Conservation (phyloP, 768 basidiomycete genomes). For the Podaxis mareebaensis region DNA sequence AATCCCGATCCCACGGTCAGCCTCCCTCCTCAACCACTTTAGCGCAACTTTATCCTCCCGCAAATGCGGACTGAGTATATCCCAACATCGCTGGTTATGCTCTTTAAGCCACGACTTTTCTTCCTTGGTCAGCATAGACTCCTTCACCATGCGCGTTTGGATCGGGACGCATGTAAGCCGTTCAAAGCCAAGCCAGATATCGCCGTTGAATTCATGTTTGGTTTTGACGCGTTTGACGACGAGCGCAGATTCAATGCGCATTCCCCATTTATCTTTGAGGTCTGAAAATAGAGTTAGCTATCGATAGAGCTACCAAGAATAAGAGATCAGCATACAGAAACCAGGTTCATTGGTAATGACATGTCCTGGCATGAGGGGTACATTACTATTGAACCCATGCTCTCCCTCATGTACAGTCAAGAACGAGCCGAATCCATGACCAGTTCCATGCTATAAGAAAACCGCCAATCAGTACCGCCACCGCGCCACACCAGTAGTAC, state of each 20-base stretch:
- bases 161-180: conserved; percentile 94
- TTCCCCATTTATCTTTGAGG: conserved; percentile 78
- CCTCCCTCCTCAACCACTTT: conserved; percentile 79
- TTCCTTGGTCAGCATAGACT: conserved; percentile 77
- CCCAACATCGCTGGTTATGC: conserved; percentile 76
- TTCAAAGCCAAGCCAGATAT: conserved; percentile 88
- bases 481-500: conserved; percentile 11
- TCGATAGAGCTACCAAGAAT: conserved; percentile 11
- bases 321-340: conserved; percentile 60
- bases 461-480: conserved; percentile 13
- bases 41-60: conserved; percentile 79
- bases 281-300: conserved; percentile 41
- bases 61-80: conserved; percentile 62
- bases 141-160: conserved; percentile 87
- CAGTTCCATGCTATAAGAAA: conserved; percentile 77
- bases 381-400: conserved; percentile 69
- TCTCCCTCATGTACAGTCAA: conserved; percentile 86
- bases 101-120: conserved; percentile 91
- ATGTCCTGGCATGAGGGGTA: conserved; percentile 80
- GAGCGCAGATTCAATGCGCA: conserved; percentile 89
- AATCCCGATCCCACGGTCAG: conserved; percentile 74
- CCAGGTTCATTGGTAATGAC: conserved; percentile 95
- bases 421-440: conserved; percentile 88
- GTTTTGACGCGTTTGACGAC: conserved; percentile 73
- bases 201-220: conserved; percentile 67